Conservation (phyloP, 2,329 filamentous ascomycete genomes). For the Microsporum ferrugineum region DNA sequence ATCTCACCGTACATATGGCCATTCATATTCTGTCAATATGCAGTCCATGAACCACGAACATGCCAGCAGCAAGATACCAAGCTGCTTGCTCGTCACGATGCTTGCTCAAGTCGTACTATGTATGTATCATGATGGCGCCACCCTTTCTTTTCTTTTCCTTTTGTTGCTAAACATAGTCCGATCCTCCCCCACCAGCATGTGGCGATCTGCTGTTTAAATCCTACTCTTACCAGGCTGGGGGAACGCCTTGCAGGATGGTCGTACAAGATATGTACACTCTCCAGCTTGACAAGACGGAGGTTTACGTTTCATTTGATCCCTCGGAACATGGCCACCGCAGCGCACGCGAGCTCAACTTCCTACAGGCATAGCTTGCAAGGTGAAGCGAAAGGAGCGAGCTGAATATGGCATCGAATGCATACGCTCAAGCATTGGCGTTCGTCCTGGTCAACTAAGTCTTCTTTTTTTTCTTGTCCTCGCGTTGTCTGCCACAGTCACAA, state of each 20-base stretch:
- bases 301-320: not conserved
- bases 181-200: not conserved
- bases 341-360: not conserved
- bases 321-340: not conserved
- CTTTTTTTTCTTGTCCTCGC: not conserved
- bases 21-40: not conserved
- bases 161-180: slow-evolving; percentile 2
- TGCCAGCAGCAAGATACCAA: not conserved
- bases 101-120: not conserved
- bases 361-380: not conserved
- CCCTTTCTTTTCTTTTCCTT: not conserved
- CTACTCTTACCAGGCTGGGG: not conserved
- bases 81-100: not conserved
- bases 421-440: not conserved
- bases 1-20: not conserved
- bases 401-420: not conserved
- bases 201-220: not conserved
- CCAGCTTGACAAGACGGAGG: not conserved
- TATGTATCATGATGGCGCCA: not conserved
- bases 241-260: not conserved
- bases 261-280: not conserved
- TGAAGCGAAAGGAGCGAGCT: not conserved
- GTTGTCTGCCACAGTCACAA: not conserved
- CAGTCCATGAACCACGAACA: not conserved
- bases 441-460: not conserved